Evolutionary conservation across 2,329 filamentous ascomycete species (phyloP).

Genomic region (Zymoseptoria ardabiliae): DNA sequence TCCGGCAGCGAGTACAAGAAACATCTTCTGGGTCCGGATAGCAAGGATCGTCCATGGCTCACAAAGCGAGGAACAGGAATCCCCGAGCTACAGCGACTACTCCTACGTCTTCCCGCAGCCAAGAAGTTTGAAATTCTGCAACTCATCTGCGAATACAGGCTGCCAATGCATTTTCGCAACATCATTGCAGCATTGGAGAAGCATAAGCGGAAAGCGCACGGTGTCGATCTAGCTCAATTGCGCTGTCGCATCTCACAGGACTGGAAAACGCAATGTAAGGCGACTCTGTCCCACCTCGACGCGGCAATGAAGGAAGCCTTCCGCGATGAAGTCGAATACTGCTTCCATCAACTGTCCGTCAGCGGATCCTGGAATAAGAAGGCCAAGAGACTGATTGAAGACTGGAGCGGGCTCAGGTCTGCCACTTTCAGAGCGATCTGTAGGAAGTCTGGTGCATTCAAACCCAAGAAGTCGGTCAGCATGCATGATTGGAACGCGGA

Average conservation of each 20-base stretch:
- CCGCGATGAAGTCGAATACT: not conserved
- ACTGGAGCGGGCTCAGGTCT: conserved; percentile 2
- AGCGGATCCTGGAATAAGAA: not conserved
- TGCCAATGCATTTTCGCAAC: conserved; percentile 1
- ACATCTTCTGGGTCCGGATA: conserved; percentile 9
- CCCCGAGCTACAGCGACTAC: conserved; percentile 10
- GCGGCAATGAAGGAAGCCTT: not conserved
- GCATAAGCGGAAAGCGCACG: conserved; percentile 4
- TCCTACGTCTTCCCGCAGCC: conserved; percentile 5
- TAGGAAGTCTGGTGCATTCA: conserved; percentile 5
- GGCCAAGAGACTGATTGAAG: not conserved
- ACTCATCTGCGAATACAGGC: not conserved
- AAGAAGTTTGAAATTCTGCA: not conserved
- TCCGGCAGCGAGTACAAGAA: conserved; percentile 17
- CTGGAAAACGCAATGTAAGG: not conserved
- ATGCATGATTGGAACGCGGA: conserved; percentile 2
- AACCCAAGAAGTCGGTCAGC: not conserved
- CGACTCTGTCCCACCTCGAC: not conserved
- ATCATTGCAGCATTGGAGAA: not conserved
- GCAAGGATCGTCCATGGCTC: conserved; percentile 7
- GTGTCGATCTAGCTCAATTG: not conserved
- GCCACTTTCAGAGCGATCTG: conserved; percentile 6
- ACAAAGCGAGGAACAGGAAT: conserved; percentile 16
- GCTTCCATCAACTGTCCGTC: no score
- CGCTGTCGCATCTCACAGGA: not conserved